Evolutionary conservation across 2,329 filamentous ascomycete genomes (phyloP), one percentile per base, ranked within the genome.

Genomic region (Cucurbitaria berberidis): DNA sequence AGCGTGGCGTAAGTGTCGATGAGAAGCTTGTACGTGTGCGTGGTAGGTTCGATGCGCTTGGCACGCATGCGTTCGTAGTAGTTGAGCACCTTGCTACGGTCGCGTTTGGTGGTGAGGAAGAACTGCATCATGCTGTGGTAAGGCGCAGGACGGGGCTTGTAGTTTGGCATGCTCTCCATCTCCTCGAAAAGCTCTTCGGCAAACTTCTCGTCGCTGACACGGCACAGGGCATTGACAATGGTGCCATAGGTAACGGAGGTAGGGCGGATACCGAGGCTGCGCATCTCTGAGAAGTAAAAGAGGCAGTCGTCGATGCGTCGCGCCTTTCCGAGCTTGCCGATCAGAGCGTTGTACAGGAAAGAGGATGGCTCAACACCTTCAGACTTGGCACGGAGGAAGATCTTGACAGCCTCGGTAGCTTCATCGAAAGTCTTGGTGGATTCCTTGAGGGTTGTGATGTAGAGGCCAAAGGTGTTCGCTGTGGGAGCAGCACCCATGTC

Each of bases 51-150:
- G 71, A 99, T 99, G 51, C 88, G 86, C 79, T 89, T 90, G 19
- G 86, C 83, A 73, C 89, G 86, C 95, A 99, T 98, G 58, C 93
- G 90, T 76, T 96, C 89, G 73, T 96, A 98, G 82, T 98, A 99
- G 27, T 88, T 84, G 21, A 99, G 83, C 5, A 97, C 93, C 85
- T 98, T 98, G 75, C 83, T 80, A 78, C 95, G 93, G 76, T 99
- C 93, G 47, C 92, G 91, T 85, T 98, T 98, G 49, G 93, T 98
- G 51, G 91, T 96, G 64, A 98, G 82, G 85, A 98, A 99, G 80
- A 96, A 98, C 74, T 99, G 95, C 86, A 99, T 99, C 87, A 99
- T 90, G 77, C 91, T 96, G 82, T 99, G 97, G 83, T 99, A 99
- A 0, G 95, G 95, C 21, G 95, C 95, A 22, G 95, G 93, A 9